A percentile compares a stretch with the other conserved stretches of the same genome.
Conservation (phyloP, 2,329 filamentous ascomycete genomes). For the Microcyclosporella mali region DNA sequence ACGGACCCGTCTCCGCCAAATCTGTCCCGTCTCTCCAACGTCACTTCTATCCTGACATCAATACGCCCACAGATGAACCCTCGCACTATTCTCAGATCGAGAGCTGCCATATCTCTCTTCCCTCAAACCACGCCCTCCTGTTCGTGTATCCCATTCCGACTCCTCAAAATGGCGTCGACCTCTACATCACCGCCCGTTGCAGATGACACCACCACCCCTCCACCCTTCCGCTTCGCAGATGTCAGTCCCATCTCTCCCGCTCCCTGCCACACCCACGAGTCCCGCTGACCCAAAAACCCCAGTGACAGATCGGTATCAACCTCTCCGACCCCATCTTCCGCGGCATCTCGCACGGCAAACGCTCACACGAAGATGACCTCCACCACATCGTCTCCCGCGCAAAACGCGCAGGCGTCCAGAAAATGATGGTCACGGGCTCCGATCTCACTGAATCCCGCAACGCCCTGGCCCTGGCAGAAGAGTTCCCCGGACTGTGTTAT, state of each 20-base stretch:
- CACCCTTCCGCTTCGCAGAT: conserved; percentile 16
- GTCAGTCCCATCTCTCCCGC: conserved; percentile 13
- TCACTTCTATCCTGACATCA: not conserved
- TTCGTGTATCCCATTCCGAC: not conserved
- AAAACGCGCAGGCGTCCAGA: conserved; percentile 76
- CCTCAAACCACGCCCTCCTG: not conserved
- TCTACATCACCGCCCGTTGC: not conserved
- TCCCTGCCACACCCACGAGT: not conserved
- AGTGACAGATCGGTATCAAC: conserved; percentile 76
- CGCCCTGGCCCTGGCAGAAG: conserved; percentile 65
- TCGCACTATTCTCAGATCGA: conserved; percentile 4
- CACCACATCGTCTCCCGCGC: conserved; percentile 69
- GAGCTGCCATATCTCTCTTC: not conserved
- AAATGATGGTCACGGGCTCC: conserved; percentile 90
- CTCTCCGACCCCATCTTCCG: conserved; percentile 86
- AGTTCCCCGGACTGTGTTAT: conserved; percentile 74
- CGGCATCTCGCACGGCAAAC: conserved; percentile 75
- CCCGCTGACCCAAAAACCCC: conserved; percentile 3
- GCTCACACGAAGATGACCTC: conserved; percentile 68
- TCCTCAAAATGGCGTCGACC: conserved; percentile 2
- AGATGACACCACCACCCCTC: conserved; percentile 4
- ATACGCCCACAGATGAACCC: conserved; percentile 4
- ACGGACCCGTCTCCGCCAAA: not conserved
- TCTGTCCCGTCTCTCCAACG: not conserved
- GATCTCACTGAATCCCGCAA: conserved; percentile 71